Base-by-base conservation (phyloP, 345 rosid genomes). In the Citrus glauca region DNA sequence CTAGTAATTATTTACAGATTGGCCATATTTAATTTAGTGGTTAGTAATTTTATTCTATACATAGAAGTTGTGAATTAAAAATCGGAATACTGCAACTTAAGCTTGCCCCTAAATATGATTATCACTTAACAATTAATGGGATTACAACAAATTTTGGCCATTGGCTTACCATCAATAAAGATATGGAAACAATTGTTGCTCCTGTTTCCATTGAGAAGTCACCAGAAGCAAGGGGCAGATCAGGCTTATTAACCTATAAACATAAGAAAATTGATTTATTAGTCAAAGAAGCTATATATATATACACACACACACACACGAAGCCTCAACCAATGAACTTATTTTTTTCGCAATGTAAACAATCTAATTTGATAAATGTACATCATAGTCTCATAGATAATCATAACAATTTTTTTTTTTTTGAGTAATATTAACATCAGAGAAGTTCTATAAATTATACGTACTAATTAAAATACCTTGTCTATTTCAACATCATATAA, bases 201-300 rank as follows among this genome's bases (percentile, higher is more conserved):
- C 85, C 86, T 48, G 85, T 83, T 77, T 30, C 35, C 69, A 74
- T 69, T 13, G 88, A 79, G 35, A 79, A 83, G 6, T 79, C 69
- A 4, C 88, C 86, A 0, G 86, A 81, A 33, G 86, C 88, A 0
- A 83, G 67, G 27, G 88, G 88, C 50, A 86, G 86, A 71, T 83
- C n/a, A 1, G 88, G 85, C 77, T 83, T 79, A 70, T 86, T 83
- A 17, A 84, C 70, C 89, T 85, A 11, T n/a, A 14, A 56, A 69
- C 42, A 35, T 66, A 24, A 8, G 4, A 19, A 66, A 66, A 66
- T 40, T 8, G 25, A 66, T 20, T 8, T 4, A 66, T 66, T 19
- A 66, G 27, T 14, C 35, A 66, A 9, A 66, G 45, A 65, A 65
- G 1, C 10, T 1, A 14, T 4, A 50, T 16, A 50, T 16, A 50